Conservation (phyloP, 2,329 filamentous ascomycete genomes). For the Fusarium humuli region DNA sequence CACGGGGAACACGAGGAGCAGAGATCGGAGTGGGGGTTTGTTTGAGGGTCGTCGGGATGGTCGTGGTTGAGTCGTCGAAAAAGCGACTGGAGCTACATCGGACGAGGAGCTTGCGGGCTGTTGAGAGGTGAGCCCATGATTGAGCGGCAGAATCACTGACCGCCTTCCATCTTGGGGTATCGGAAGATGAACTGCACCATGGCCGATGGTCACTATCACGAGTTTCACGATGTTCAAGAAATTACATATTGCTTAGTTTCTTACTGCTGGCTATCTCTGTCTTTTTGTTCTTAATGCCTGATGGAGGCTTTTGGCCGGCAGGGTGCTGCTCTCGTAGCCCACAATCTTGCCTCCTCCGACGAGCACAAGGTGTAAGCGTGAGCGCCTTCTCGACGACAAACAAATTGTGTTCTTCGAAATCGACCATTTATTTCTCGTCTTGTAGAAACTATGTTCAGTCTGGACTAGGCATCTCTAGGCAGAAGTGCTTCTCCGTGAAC, state of each 20-base stretch:
- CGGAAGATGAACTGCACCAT: slow-evolving; percentile 6
- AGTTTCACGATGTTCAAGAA: background rate
- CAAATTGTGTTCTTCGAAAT: background rate
- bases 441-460: background rate
- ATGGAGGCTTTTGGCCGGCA: background rate
- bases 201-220: background rate
- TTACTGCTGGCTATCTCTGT: background rate
- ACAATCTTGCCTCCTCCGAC: background rate
- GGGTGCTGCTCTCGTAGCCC: background rate
- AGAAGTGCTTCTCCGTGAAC: background rate
- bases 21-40: background rate
- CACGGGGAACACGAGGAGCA: background rate
- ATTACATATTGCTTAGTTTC: background rate
- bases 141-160: slow-evolving; percentile 38
- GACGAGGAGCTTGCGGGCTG: slow-evolving; percentile 44
- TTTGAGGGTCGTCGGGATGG: background rate
- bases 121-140: slow-evolving; percentile 42
- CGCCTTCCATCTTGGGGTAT: slow-evolving; percentile 33
- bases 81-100: slow-evolving; percentile 32
- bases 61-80: slow-evolving; percentile 11
- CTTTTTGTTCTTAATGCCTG: background rate
- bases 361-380: background rate
- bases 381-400: background rate
- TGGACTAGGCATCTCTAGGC: background rate
- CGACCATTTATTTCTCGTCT: background rate